phyloP scores from a whole-genome alignment of 225 moss, liverwort and hornwort genomes.

The Pseudoscleropodium purum region DNA sequence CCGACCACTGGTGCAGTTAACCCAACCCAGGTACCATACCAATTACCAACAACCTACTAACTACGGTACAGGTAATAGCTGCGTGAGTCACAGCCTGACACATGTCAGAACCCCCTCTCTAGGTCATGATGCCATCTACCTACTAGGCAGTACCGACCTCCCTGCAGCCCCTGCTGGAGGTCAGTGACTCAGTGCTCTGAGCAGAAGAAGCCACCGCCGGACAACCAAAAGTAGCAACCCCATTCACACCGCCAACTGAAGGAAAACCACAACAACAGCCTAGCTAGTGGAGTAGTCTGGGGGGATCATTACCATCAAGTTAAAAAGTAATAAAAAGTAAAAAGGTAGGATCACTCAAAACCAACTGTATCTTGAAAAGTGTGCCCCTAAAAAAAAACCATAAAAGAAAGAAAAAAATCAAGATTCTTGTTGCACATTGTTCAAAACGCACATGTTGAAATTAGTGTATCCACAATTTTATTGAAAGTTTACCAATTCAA shows the following conservation, averaged over 20 bases:
- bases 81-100: neutral
- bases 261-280: neutral
- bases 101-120: neutral
- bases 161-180: neutral
- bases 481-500: neutral
- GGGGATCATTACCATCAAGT: neutral
- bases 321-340: no score
- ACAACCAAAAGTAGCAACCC: neutral
- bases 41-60: neutral
- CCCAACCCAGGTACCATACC: neutral
- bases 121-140: conserved; percentile 13
- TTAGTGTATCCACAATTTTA: neutral
- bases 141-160: conserved; percentile 16
- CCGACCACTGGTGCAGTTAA: neutral
- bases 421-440: neutral
- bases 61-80: neutral
- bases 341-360: neutral
- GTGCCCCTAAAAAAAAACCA: fast-evolving
- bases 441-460: neutral
- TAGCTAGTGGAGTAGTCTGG: neutral
- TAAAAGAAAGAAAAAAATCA: no score
- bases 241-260: neutral
- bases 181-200: neutral
- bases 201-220: neutral
- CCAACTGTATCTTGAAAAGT: neutral